A percentile compares a stretch with the other conserved stretches of the same genome.
phyloP scores from a whole-genome alignment of 768 basidiomycete genomes.

The Lactarius vividus region DNA sequence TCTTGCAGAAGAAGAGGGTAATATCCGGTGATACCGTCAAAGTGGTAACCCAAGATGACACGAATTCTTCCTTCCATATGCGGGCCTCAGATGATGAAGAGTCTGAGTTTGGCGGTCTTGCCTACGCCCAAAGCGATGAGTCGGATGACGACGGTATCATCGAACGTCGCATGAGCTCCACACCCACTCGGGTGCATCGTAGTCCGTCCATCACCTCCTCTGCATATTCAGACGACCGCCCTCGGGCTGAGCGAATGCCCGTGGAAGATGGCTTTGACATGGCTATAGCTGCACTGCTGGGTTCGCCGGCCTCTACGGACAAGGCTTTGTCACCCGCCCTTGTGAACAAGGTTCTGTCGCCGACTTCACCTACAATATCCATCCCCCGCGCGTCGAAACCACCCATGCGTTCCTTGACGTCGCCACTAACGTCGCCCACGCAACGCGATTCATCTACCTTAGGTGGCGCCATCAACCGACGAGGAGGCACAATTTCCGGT shows the following conservation, averaged over 20 bases:
- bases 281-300: constrained; percentile 50
- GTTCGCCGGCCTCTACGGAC: constrained; percentile 19
- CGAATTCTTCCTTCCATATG: constrained; percentile 6
- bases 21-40: constrained; percentile 15
- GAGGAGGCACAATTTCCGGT: constrained; percentile 32
- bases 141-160: constrained; percentile 30
- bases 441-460: constrained; percentile 35
- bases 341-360: constrained; percentile 37
- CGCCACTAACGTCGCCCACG: constrained; percentile 49
- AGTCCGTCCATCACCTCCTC: constrained; percentile 35
- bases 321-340: constrained; percentile 36
- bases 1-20: constrained; percentile 37
- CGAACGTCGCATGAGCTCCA: constrained; percentile 24
- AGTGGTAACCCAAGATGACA: constrained; percentile 19
- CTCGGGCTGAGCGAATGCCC: not conserved
- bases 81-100: constrained; percentile 24
- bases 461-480: constrained; percentile 28
- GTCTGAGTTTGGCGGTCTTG: constrained; percentile 35
- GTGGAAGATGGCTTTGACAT: constrained; percentile 36
- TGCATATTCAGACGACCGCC: constrained; percentile 29
- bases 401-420: constrained; percentile 55
- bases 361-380: constrained; percentile 35
- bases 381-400: constrained; percentile 45
- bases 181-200: constrained; percentile 28
- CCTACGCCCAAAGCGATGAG: constrained; percentile 36